Percentiles rank a stretch among this genome's conserved stretches.
These are phyloP conservation scores for Prunus mira DNA, from an alignment of 306 rosid genomes.

Conservation along the genomic window DNA sequence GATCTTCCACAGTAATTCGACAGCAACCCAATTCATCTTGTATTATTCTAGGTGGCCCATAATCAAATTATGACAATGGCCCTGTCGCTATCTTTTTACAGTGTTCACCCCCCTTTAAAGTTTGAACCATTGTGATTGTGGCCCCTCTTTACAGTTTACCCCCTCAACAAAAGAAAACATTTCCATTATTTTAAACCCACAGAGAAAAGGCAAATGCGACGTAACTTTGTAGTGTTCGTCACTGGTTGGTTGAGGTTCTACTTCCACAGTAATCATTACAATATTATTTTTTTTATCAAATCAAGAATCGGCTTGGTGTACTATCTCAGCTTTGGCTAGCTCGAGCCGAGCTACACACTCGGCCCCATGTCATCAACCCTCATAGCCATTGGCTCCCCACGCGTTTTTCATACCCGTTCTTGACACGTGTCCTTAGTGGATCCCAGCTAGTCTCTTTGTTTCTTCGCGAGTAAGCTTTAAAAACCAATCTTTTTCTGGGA, in stretches of 20 bases:
- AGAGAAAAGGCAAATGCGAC: conserved; percentile 1
- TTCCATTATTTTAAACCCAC: background rate
- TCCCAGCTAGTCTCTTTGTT: conserved; percentile 27
- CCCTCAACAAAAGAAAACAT: background rate
- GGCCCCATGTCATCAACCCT: conserved; percentile 21
- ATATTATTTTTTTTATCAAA: conserved; percentile 18
- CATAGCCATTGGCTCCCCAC: conserved; percentile 28
- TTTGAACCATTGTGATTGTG: too few relatives aligned
- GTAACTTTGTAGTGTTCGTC: conserved; percentile 30
- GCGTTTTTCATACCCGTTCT: background rate
- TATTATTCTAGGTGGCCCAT: background rate
- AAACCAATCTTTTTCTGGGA: conserved; percentile 29
- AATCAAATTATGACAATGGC: background rate
- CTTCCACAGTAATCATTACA: background rate
- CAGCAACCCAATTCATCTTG: conserved; percentile 6
- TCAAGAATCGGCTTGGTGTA: conserved; percentile 22
- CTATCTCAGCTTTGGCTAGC: background rate
- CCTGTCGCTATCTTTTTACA: background rate
- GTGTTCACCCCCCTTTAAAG: background rate
- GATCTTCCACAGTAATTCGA: background rate
- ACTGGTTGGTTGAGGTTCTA: conserved; percentile 4
- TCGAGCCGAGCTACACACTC: background rate
- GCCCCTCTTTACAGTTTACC: background rate
- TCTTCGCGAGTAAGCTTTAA: conserved; percentile 60
- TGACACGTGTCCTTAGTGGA: conserved; percentile 26